phyloP scores from a whole-genome alignment of 169 alveolate species.

The Plasmodium coatneyi region DNA sequence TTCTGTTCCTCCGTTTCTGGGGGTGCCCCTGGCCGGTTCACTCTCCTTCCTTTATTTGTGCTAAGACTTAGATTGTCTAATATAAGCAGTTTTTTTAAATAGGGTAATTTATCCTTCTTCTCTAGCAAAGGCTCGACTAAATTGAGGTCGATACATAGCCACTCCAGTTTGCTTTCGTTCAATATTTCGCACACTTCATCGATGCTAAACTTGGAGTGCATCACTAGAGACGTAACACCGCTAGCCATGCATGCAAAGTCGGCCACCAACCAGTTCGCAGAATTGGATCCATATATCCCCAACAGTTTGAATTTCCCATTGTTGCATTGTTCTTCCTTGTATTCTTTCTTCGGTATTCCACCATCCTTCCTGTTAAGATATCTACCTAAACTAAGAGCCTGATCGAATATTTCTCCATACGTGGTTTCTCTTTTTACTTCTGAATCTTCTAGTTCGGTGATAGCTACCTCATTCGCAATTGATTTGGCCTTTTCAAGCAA shows the following conservation, averaged over 20 bases:
- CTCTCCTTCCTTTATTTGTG: neutral
- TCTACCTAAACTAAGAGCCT: neutral
- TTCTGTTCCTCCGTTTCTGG: neutral
- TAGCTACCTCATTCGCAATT: neutral
- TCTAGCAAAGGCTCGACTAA: neutral
- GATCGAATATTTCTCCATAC: neutral
- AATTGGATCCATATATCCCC: constrained; percentile 64
- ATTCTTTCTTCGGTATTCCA: constrained; percentile 25
- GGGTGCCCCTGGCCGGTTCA: neutral
- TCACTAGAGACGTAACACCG: constrained; percentile 28
- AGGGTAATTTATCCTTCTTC: neutral
- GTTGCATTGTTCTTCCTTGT: constrained; percentile 42
- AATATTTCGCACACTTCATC: constrained; percentile 40
- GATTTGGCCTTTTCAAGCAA: neutral
- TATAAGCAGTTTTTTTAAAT: constrained; percentile 30
- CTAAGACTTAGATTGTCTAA: neutral
- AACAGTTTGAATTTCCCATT: constrained; percentile 17
- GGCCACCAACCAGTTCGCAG: constrained; percentile 43
- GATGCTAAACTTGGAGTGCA: constrained; percentile 62
- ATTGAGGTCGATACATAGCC: constrained; percentile 46
- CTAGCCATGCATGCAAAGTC: constrained; percentile 30
- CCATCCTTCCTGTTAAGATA: constrained; percentile 16
- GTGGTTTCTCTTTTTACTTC: constrained; percentile 3
- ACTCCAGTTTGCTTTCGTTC: constrained; percentile 34
- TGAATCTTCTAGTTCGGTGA: constrained; percentile 9